phyloP scores from a whole-genome alignment of 164 flowering plant species.

The Annona squamosa region DNA sequence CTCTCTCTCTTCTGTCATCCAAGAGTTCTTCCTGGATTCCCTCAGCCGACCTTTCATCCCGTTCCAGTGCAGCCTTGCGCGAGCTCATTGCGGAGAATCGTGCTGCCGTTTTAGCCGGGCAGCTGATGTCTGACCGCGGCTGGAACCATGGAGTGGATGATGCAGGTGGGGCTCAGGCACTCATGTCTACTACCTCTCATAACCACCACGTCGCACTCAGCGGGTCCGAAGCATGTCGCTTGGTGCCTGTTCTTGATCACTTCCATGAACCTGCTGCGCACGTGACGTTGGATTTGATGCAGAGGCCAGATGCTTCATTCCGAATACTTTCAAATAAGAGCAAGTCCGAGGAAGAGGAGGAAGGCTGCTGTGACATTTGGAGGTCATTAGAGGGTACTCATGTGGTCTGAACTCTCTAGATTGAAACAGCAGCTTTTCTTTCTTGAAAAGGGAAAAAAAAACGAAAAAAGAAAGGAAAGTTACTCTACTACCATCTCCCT shows the following conservation, averaged over 20 bases:
- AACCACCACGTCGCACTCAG: conserved; percentile 17
- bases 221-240: conserved; percentile 9
- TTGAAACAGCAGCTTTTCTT: too few relatives aligned
- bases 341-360: conserved; percentile 40
- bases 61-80: conserved; percentile 62
- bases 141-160: conserved; percentile 20
- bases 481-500: too few relatives aligned
- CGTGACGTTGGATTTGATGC: conserved; percentile 59
- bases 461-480: too few relatives aligned
- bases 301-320: conserved; percentile 35
- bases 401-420: conserved; percentile 24
- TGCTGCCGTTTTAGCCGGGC: conserved; percentile 42
- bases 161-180: conserved; percentile 6
- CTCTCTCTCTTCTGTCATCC: conserved; percentile 88
- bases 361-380: conserved; percentile 49
- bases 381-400: conserved; percentile 40
- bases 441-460: too few relatives aligned
- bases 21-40: conserved; percentile 27
- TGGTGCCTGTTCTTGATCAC: conserved; percentile 20
- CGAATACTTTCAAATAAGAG: conserved; percentile 30
- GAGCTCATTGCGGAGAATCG: conserved; percentile 71
- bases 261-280: conserved; percentile 25
- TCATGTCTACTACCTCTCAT: background rate
- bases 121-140: conserved; percentile 30
- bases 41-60: conserved; percentile 35